Percentiles rank a stretch among this genome's conserved stretches.
These are phyloP conservation scores for Diaporthe nobilis DNA, from an alignment of 2,329 filamentous ascomycete species.

Conservation along the genomic window DNA sequence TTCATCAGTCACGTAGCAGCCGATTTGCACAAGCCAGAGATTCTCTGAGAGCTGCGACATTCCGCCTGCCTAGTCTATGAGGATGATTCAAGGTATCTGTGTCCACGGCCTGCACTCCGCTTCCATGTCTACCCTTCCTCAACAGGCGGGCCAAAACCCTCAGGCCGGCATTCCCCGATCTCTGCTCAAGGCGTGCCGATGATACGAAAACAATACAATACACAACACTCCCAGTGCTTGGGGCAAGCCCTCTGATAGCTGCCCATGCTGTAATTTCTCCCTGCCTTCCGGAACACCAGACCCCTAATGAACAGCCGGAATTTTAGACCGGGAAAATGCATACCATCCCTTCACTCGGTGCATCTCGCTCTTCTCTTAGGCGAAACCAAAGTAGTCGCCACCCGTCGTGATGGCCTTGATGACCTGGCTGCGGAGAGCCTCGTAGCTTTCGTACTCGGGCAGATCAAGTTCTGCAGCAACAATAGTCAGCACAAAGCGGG, in stretches of 20 bases:
- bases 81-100: conserved; percentile 18
- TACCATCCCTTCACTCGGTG: not conserved
- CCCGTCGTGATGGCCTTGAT: conserved; percentile 98
- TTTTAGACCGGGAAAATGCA: conserved; percentile 27
- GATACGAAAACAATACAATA: conserved; percentile 21
- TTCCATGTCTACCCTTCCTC: conserved; percentile 33
- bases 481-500: conserved; percentile 52
- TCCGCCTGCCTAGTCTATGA: conserved; percentile 18
- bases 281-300: conserved; percentile 39
- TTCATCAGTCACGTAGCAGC: not conserved
- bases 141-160: conserved; percentile 14
- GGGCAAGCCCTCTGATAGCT: conserved; percentile 35
- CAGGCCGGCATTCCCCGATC: not conserved
- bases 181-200: not conserved
- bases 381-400: conserved; percentile 97
- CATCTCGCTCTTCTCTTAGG: conserved; percentile 65
- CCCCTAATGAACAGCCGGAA: conserved; percentile 30
- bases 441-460: conserved; percentile 98
- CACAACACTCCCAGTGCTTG: conserved; percentile 34
- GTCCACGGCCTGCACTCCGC: conserved; percentile 43
- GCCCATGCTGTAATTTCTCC: conserved; percentile 39
- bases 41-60: conserved; percentile 29
- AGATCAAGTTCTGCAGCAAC: conserved; percentile 86
- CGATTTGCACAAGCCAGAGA: not conserved
- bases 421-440: conserved; percentile 86